Conservation (phyloP, 2,329 filamentous ascomycete genomes). For the Thelonectria rubi region DNA sequence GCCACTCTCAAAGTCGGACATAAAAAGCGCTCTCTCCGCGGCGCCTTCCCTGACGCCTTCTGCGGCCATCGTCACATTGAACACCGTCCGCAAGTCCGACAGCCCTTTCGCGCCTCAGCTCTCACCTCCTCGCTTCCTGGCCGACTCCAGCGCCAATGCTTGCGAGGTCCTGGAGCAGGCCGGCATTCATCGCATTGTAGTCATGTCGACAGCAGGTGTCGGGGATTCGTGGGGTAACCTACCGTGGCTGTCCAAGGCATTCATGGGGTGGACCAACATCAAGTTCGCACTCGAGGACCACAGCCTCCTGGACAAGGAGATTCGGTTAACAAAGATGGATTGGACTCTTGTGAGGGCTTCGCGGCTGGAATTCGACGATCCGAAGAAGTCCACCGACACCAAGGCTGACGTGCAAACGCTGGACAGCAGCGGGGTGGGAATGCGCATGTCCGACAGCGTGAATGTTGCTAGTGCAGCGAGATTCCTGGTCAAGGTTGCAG, state of each 20-base stretch:
- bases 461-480: constrained; percentile 42
- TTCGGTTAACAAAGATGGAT: constrained; percentile 46
- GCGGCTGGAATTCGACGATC: constrained; percentile 45
- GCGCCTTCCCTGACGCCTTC: constrained; percentile 36
- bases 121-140: constrained; percentile 50
- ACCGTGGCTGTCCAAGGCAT: constrained; percentile 47
- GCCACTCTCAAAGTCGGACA: constrained; percentile 47
- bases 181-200: constrained; percentile 46
- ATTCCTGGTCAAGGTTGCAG: constrained; percentile 48
- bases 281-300: constrained; percentile 53
- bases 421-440: constrained; percentile 44
- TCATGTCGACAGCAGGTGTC: constrained; percentile 53
- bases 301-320: constrained; percentile 48
- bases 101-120: constrained; percentile 51
- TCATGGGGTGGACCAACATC: constrained; percentile 52
- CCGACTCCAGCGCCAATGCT: constrained; percentile 49
- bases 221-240: constrained; percentile 50
- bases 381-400: constrained; percentile 22
- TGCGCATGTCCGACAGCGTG: constrained; percentile 44
- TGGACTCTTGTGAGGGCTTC: constrained; percentile 50
- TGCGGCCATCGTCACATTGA: constrained; percentile 51
- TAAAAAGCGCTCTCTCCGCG: constrained; percentile 40
- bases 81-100: constrained; percentile 51
- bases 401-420: constrained; percentile 38
- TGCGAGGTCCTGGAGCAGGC: constrained; percentile 46